Evolutionary conservation across 371 early-diverging fungal species (phyloP).

Genomic region (Mucor irregularis): DNA sequence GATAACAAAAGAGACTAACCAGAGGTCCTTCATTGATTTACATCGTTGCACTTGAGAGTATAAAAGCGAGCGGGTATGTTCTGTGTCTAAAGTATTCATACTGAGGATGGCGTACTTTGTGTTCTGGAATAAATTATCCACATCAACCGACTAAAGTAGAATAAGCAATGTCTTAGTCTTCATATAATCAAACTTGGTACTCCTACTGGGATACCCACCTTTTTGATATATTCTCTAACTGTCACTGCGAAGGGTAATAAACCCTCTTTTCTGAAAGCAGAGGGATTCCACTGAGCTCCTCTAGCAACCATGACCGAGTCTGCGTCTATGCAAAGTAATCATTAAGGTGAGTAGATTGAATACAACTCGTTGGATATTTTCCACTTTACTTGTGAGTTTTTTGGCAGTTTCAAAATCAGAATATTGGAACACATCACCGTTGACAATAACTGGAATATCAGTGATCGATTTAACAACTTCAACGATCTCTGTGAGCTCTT

Average conservation of each 20-base stretch:
- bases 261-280: slow-evolving; percentile 77
- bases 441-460: slow-evolving; percentile 86
- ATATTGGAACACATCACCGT: slow-evolving; percentile 83
- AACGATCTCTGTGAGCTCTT: slow-evolving; percentile 72
- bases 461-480: slow-evolving; percentile 46
- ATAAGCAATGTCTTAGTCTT: too few species aligned
- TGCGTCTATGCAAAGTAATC: slow-evolving; percentile 15
- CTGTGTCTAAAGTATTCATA: slow-evolving; percentile 69
- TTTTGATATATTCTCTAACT: slow-evolving; percentile 66
- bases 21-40: slow-evolving; percentile 53
- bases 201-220: too few species aligned
- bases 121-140: slow-evolving; percentile 77
- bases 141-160: slow-evolving; percentile 46
- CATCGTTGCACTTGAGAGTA: slow-evolving; percentile 51
- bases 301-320: slow-evolving; percentile 90
- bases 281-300: slow-evolving; percentile 82
- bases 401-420: slow-evolving; percentile 64
- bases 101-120: slow-evolving; percentile 88
- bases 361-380: slow-evolving; percentile 36
- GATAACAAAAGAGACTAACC: background rate
- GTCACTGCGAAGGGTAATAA: slow-evolving; percentile 53
- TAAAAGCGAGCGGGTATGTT: slow-evolving; percentile 45
- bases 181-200: too few species aligned
- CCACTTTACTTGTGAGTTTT: slow-evolving; percentile 37
- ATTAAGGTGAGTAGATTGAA: background rate